Evolutionary conservation across 495 filamentous ascomycete species (phyloP), one percentile per base, ranked within the genome.

Genomic region (Talaromyces proteolyticus): DNA sequence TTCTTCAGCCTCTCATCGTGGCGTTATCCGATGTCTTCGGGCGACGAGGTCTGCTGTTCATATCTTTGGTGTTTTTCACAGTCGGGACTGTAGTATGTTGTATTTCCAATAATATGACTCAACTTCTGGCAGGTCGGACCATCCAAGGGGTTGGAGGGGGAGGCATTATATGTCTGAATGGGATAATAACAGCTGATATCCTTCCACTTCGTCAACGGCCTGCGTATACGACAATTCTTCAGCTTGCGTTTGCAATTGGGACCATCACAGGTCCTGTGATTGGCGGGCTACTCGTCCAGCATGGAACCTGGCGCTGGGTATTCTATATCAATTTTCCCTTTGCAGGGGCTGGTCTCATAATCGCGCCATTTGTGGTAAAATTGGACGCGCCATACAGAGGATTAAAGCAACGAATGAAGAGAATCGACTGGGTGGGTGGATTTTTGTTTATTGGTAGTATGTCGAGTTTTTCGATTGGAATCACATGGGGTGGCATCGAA

Each of bases 401-500:
- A 8, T 47, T 66, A 2, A 26, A 36, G 26, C 19, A 49, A 16
- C 53, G 51, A 42, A 24, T 61, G 10, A 19, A 52, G 22, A 62
- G 67, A 1, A 53, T 72, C n/a, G 70, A 72, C 52, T 74, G 64
- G 68, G 49, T 73, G 17, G 66, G 71, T 4, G 63, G 63, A 4
- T 60, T 75, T 2, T 47, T 77, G 25, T 80, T 81, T 57, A 67
- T 76, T 4, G 68, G 57, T 4, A 63, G 69, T 8, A 48, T 66
- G 24, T 79, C 75, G 5, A 67, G 63, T 11, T 78, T 81, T 46
- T 62, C 81, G 17, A 69, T 82, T 6, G 76, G 75, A 0, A 62
- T 82, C 14, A 76, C 75, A 0, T 82, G 79, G 80, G 80, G 74
- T 11, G 80, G 80, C 6, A 60, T 69, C 12, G 66, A 80, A 61